Percentiles rank a stretch among this genome's conserved stretches.
These are phyloP conservation scores for Canavalia ensiformis DNA, from an alignment of 306 rosid species.

Conservation along the genomic window DNA sequence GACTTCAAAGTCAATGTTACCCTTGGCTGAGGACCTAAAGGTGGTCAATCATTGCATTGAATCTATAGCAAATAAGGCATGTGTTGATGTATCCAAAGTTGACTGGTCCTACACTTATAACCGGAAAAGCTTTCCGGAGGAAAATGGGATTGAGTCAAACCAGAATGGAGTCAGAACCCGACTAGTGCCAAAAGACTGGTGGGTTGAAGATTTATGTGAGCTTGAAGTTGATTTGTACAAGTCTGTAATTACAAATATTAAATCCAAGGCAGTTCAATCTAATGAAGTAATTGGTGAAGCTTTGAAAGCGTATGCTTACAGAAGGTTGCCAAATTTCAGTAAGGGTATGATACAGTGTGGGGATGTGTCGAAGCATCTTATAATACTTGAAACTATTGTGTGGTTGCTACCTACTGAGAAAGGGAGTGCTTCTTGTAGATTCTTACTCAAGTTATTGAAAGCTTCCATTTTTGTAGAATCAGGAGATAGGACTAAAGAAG, in stretches of 20 bases:
- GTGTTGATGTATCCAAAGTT: slow-evolving; percentile 81
- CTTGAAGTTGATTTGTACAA: slow-evolving; percentile 86
- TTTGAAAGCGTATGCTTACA: slow-evolving; percentile 85
- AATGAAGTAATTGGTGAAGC: slow-evolving; percentile 93
- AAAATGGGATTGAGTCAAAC: slow-evolving; percentile 69
- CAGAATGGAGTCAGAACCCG: slow-evolving; percentile 71
- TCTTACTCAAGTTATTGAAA: slow-evolving; percentile 81
- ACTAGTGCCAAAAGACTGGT: slow-evolving; percentile 93
- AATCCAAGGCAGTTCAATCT: slow-evolving; percentile 59
- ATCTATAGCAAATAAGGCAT: slow-evolving; percentile 80
- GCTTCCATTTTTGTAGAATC: slow-evolving; percentile 71
- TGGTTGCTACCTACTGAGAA: slow-evolving; percentile 84
- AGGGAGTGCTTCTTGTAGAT: slow-evolving; percentile 84
- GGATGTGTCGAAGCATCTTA: slow-evolving; percentile 63
- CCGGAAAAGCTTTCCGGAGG: slow-evolving; percentile 87
- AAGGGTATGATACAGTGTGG: slow-evolving; percentile 75
- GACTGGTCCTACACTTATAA: slow-evolving; percentile 96
- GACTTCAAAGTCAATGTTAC: slow-evolving; percentile 71
- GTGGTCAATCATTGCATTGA: slow-evolving; percentile 79
- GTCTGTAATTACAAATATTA: slow-evolving; percentile 69
- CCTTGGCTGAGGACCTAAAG: slow-evolving; percentile 78
- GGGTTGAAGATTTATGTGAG: slow-evolving; percentile 97
- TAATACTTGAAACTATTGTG: slow-evolving; percentile 70
- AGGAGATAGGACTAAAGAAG: slow-evolving; percentile 64
- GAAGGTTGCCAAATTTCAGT: slow-evolving; percentile 83